Conservation (phyloP, 2,329 filamentous ascomycete species). For the Trichoderma asperellum region DNA sequence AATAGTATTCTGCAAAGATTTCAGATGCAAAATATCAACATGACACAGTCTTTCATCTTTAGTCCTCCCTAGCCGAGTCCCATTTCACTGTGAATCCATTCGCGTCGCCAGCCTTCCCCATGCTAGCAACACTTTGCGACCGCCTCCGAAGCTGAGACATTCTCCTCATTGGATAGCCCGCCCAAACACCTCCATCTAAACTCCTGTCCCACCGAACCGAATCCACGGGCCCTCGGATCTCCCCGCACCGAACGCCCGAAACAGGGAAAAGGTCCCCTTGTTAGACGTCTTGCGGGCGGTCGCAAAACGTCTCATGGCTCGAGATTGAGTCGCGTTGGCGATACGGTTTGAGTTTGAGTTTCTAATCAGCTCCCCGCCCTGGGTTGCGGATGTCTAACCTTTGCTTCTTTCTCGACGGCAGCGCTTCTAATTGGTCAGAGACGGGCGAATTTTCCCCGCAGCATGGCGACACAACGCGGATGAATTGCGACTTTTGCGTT, state of each 20-base stretch:
- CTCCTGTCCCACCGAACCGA: background rate
- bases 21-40: background rate
- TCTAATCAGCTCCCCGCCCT: background rate
- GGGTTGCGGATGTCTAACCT: conserved; percentile 3
- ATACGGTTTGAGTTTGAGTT: conserved; percentile 3
- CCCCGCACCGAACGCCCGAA: background rate
- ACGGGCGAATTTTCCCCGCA: conserved; percentile 5
- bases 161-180: background rate
- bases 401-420: background rate
- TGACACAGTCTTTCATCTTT: background rate
- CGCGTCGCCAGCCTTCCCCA: background rate
- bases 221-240: conserved; percentile 2
- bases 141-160: background rate
- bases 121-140: conserved; percentile 1
- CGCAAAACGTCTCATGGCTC: background rate
- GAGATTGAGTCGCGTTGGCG: background rate
- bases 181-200: background rate
- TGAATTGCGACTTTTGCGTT: conserved; percentile 15
- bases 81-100: background rate
- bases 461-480: conserved; percentile 4
- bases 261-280: background rate
- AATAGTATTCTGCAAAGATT: background rate
- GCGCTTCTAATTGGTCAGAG: background rate
- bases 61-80: background rate
- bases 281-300: background rate